phyloP scores from a whole-genome alignment of 345 rosid genomes.

The Citrus inodora region DNA sequence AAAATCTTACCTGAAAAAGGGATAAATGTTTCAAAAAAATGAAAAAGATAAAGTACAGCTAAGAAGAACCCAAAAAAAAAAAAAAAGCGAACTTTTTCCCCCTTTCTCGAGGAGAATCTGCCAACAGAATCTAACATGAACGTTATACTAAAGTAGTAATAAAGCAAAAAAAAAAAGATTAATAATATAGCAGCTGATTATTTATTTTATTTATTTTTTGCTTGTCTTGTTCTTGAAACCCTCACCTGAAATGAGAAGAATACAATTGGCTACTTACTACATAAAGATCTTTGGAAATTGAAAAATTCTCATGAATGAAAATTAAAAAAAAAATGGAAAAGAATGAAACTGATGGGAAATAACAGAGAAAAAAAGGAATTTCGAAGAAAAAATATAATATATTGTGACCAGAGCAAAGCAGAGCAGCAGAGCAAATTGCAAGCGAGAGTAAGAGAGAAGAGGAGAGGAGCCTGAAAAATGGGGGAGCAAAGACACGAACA shows the following conservation, averaged over 20 bases:
- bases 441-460: neutral
- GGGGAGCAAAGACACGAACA: neutral
- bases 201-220: too few relatives aligned
- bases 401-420: neutral
- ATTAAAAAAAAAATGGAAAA: too few relatives aligned
- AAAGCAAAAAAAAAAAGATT: neutral
- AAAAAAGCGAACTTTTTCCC: too few relatives aligned
- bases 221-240: neutral
- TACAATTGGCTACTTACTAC: neutral
- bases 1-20: neutral
- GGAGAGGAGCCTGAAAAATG: neutral
- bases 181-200: too few relatives aligned
- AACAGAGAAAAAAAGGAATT: too few relatives aligned
- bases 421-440: neutral
- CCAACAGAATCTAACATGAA: conserved; percentile 28
- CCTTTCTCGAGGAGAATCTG: conserved; percentile 20
- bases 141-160: neutral
- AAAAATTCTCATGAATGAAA: neutral
- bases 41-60: neutral
- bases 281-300: neutral
- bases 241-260: neutral
- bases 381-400: too few relatives aligned
- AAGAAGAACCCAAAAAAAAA: neutral
- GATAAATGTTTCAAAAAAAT: neutral
- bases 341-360: neutral